Evolutionary conservation across 1,284 basidiomycete genomes (phyloP), one percentile per base, ranked within the genome.

Genomic region (Ganoderma lucidum): DNA sequence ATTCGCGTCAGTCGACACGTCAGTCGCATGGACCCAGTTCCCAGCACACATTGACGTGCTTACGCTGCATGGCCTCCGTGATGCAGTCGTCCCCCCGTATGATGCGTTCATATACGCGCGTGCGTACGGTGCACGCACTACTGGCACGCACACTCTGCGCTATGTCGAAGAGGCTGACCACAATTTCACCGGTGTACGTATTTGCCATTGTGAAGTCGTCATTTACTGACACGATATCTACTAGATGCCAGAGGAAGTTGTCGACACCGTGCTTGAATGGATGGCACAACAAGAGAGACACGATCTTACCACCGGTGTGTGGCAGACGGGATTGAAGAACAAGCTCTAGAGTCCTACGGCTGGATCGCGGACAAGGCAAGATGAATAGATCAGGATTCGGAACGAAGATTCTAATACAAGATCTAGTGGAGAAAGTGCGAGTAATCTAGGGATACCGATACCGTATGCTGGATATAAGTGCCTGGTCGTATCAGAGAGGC

Each of bases 151-250:
- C 75, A 89, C 82, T 37, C 80, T 94, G 35, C 85, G 89, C 75
- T 80, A 90, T 37, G 81, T 92, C 41, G 93, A 93, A 76, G 85
- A 85, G 60, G 91, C 88, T 15, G 91, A 93, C 79, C 92, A 94
- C 76, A 94, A 93, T 78, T 91, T 90, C 74, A 88, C 86, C 42
- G 87, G 87, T 32, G 86, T 87, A 69, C 62, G 83, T 75, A 30
- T 23, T 5, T 9, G 44, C 64, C 10, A 58, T 19, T 8, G 56
- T 19, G 9, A 6, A 12, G 6, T 14, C 3, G 32, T 10, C 6
- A 4, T 4, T 6, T 58, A n/a, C 39, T 65, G n/a, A 65, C 15
- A 5, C 62, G 15, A 53, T 35, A 0, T 19, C 23, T 14, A 23
- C 5, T 71, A 86, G 77, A 84, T 84, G 70, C 85, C 86, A 70